Base-by-base conservation (phyloP, 1,284 basidiomycete genomes). In the Meira miltonrushii region DNA sequence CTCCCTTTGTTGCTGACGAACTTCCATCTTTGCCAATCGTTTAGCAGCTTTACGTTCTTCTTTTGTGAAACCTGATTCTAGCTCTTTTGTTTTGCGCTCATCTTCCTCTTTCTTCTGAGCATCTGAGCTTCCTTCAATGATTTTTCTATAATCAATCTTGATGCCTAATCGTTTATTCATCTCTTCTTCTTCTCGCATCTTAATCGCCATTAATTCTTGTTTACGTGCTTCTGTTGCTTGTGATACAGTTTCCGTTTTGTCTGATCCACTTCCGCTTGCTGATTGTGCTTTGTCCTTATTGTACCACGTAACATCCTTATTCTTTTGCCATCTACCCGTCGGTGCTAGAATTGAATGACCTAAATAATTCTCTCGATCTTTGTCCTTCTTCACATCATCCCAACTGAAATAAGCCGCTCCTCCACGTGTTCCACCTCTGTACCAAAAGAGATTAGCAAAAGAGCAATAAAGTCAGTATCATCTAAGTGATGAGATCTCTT, bases 261-360 rank as follows among this genome's bases (percentile, higher is more conserved):
- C 40, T 33, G 19, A 17, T n/a, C 54, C 33, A 9, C 33, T 33
- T 33, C 28, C 28, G 8, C 28, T 33, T 33, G 3, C 28, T 8
- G 4, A 3, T 23, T 37, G 33, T n/a, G 38, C 19, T 33, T 57
- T 59, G 44, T 72, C 71, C 40, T 71, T 74, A 65, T 71, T 77
- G 63, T 76, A 78, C 75, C 75, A 78, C 33, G 67, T 68, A 55
- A 78, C 73, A 57, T 78, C 75, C 15, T 67, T 59, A 15, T 72
- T 72, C 39, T 72, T 66, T 43, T 72, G 72, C 75, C 75, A 78
- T 10, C 75, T 66, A 1, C 75, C 75, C 3, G 68, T 71, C 12
- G 75, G 69, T 11, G 74, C 75, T n/a, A 66, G 65, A 39, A 78
- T 66, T 19, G 72, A 72, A 57, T 76, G 68, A 54, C 75, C 75